Conservation (phyloP, 148 eudicot genomes). For the Rhododendron mucronatum region DNA sequence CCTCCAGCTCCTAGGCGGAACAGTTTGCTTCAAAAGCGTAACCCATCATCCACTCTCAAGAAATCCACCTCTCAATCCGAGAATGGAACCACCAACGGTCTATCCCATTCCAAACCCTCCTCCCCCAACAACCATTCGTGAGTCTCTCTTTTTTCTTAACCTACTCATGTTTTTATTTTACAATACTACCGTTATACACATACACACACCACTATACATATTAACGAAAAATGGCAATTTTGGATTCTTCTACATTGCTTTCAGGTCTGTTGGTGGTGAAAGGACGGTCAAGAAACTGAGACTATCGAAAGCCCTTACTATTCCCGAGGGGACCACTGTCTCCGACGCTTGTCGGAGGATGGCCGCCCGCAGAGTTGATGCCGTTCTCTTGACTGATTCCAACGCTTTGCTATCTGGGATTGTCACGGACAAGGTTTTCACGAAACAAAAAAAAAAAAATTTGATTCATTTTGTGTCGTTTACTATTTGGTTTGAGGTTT, state of each 20-base stretch:
- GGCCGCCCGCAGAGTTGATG: slow-evolving; percentile 89
- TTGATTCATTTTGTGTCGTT: not conserved
- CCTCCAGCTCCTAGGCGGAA: slow-evolving; percentile 49
- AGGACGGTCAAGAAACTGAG: slow-evolving; percentile 98
- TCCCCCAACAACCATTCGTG: slow-evolving; percentile 47
- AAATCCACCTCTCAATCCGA: slow-evolving; percentile 41
- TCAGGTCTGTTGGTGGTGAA: slow-evolving; percentile 56
- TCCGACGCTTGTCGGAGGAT: slow-evolving; percentile 92
- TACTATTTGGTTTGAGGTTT: not conserved
- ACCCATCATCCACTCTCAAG: slow-evolving; percentile 25
- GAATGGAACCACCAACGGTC: slow-evolving; percentile 37
- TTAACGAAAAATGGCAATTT: not conserved
- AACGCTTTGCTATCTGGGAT: slow-evolving; percentile 95
- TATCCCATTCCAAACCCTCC: slow-evolving; percentile 42
- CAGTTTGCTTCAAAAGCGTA: slow-evolving; percentile 43
- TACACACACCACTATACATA: not conserved
- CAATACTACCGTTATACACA: not conserved
- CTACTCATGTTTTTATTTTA: not conserved
- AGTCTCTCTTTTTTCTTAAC: slow-evolving; percentile 9
- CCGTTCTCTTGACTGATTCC: slow-evolving; percentile 88
- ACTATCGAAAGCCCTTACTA: slow-evolving; percentile 86
- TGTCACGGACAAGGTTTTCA: slow-evolving; percentile 76
- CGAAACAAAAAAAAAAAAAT: not conserved
- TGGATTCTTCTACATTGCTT: not conserved
- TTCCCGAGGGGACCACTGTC: slow-evolving; percentile 89